These are phyloP conservation scores for Naganishia kalamii DNA, from an alignment of 768 basidiomycete species.

Conservation along the genomic window DNA sequence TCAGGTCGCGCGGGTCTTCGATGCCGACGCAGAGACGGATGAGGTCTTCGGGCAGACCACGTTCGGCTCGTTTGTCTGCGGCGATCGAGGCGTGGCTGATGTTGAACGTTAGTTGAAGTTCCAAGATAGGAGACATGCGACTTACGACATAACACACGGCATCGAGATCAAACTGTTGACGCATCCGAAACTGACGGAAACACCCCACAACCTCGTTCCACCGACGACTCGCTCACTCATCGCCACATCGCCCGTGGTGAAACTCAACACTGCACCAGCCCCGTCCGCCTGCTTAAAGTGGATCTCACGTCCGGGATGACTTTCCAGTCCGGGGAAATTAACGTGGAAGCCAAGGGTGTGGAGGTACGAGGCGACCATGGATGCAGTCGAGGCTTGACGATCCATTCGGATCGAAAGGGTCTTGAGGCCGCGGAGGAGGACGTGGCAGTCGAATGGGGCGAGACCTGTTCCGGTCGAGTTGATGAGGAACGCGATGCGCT, in stretches of 20 bases:
- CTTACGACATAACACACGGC: constrained; percentile 99
- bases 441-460: constrained; percentile 91
- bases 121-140: constrained; percentile 32
- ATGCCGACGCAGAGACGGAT: constrained; percentile 98
- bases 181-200: constrained; percentile 94
- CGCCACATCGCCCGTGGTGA: constrained; percentile 84
- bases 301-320: constrained; percentile 77
- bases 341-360: constrained; percentile 76
- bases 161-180: constrained; percentile 97
- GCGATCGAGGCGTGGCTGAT: constrained; percentile 93
- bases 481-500: constrained; percentile 77
- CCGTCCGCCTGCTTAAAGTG: constrained; percentile 86
- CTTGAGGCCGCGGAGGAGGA: constrained; percentile 89
- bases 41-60: constrained; percentile 95
- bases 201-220: constrained; percentile 88
- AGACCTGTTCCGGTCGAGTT: constrained; percentile 91
- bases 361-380: constrained; percentile 79
- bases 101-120: neutral
- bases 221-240: constrained; percentile 89
- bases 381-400: constrained; percentile 75
- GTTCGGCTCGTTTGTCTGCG: constrained; percentile 84
- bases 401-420: constrained; percentile 95
- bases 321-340: constrained; percentile 80
- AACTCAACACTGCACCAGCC: constrained; percentile 87
- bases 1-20: constrained; percentile 83